Conservation (phyloP, 1,139 yeast species). For the Zhuliangozyma blackwelliae region DNA sequence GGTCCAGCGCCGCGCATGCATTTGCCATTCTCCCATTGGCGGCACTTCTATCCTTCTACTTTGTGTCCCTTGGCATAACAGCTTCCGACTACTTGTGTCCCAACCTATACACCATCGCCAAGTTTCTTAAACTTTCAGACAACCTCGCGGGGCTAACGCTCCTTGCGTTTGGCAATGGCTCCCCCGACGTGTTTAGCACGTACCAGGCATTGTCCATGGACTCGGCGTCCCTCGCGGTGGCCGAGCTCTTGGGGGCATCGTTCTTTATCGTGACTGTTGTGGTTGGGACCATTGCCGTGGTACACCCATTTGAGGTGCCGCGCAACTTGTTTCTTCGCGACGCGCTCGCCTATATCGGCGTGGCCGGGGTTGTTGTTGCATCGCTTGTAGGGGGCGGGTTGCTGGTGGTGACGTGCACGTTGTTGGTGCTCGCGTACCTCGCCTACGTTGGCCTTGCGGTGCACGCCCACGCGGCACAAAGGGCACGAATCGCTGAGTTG, state of each 20-base stretch:
- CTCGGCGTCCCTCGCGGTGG: conserved; percentile 73
- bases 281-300: conserved; percentile 68
- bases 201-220: conserved; percentile 71
- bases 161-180: conserved; percentile 86
- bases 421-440: conserved; percentile 48
- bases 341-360: conserved; percentile 44
- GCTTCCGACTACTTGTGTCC: conserved; percentile 79
- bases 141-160: conserved; percentile 83
- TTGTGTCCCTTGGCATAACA: conserved; percentile 63
- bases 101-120: conserved; percentile 60
- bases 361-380: conserved; percentile 38
- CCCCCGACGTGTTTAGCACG: conserved; percentile 86
- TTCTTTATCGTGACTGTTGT: conserved; percentile 72
- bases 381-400: conserved; percentile 45
- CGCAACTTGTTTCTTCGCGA: conserved; percentile 52
- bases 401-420: conserved; percentile 39
- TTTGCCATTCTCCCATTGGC: conserved; percentile 16
- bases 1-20: conserved; percentile 4
- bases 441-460: conserved; percentile 49
- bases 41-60: conserved; percentile 29
- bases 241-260: conserved; percentile 86
- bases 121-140: conserved; percentile 60
- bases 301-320: conserved; percentile 62
- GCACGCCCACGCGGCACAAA: conserved; percentile 24
- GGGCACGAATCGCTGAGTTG: conserved; percentile 15